Base-by-base conservation (phyloP, 192 early-diverging fungal species). In the Spizellomyces sp. region DNA sequence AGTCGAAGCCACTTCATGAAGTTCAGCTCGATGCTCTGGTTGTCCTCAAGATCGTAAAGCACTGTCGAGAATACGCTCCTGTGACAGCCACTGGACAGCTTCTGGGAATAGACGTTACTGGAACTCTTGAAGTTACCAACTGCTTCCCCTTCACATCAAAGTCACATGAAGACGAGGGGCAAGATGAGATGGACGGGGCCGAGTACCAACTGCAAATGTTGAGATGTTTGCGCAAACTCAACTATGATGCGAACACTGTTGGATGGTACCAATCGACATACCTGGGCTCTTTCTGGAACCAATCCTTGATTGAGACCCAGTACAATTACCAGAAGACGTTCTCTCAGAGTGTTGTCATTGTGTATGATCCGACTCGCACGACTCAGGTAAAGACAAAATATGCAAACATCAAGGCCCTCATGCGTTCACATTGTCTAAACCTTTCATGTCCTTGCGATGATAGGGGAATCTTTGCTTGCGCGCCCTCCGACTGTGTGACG, bases 1-100 rank as follows among this genome's bases (percentile, higher is more conserved):
- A 57, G 47, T 74, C 68, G 6, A 71, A 72, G 42, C 77, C 73
- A 4, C 42, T 81, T 22, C 44, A 17, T 21, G 50, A 48, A 46
- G 80, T 86, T 22, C 71, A 79, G 59, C 78, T 86, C 21, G 84
- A 86, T 58, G 75, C 84, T 15, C 63, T 79, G 6, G 93, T 94
- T 47, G 86, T 96, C n/a, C 83, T 98, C 48, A 94, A 96, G 85
- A 98, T 99, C 81, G 88, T 93, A 76, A 99, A 99, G 86, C 96
- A 98, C 83, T 90, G 92, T 81, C 89, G 92, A 54, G 83, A 87
- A 79, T 67, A 67, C 71, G 45, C 85, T 86, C 80, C 94, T 90
- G 63, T 83, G 81, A 61, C 80, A 87, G 63, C 77, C 7, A 94
- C 93, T 71, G 98, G 98, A 46, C 92, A 96, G 80, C 84, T 99